Percentiles rank a stretch among this genome's conserved stretches.
Evolutionary conservation across 108 stramenopile genomes (phyloP).

Genomic region (Cyclotella cryptica): DNA sequence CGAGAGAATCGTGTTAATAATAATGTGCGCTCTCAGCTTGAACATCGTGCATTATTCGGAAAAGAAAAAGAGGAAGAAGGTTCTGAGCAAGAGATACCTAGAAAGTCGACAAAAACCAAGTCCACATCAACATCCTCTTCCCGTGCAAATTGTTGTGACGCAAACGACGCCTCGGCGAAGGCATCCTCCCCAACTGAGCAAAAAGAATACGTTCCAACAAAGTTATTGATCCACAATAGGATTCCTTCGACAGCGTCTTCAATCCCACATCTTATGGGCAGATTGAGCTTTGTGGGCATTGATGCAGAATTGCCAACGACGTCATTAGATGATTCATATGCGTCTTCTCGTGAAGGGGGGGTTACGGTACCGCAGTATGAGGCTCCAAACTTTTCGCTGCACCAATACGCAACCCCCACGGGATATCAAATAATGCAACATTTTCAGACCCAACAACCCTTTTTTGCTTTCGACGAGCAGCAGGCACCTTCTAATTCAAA

Average conservation of each 20-base stretch:
- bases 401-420: neutral
- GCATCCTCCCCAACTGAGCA: conserved; percentile 3
- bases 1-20: neutral
- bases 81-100: neutral
- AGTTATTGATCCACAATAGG: neutral
- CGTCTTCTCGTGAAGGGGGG: conserved; percentile 20
- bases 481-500: conserved; percentile 1
- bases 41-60: too few species aligned
- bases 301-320: conserved; percentile 19
- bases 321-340: conserved; percentile 13
- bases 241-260: conserved; percentile 23
- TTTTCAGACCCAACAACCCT: neutral
- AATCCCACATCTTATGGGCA: conserved; percentile 26
- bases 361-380: neutral
- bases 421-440: neutral
- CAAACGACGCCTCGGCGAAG: neutral
- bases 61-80: neutral
- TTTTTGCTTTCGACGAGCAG: neutral
- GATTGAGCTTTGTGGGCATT: conserved; percentile 14
- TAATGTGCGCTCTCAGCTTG: too few species aligned
- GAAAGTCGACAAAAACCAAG: too few species aligned
- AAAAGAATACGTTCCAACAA: conserved; percentile 10
- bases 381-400: neutral
- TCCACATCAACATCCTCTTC: too few species aligned
- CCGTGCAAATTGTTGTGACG: neutral